Conservation (phyloP, 441 rosid species). For the Populus hybrid region DNA sequence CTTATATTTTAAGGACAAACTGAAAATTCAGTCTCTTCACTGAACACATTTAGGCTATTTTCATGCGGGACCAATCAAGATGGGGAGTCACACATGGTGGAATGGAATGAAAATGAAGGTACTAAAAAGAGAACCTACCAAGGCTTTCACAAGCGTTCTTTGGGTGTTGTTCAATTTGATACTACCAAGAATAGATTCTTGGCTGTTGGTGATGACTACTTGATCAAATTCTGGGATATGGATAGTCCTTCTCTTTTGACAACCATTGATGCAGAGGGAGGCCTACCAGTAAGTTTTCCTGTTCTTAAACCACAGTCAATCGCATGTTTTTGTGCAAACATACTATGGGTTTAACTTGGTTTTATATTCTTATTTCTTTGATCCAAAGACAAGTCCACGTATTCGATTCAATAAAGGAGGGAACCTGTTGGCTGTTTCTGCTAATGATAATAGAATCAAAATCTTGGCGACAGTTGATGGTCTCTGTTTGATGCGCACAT, state of each 20-base stretch:
- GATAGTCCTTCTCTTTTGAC: constrained; percentile 43
- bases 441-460: constrained; percentile 59
- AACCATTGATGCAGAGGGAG: constrained; percentile 54
- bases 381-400: constrained; percentile 52
- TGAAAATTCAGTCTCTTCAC: constrained; percentile 11
- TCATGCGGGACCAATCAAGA: constrained; percentile 73
- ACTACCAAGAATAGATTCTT: constrained; percentile 54
- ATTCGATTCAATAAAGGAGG: constrained; percentile 77
- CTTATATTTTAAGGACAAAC: background rate
- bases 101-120: constrained; percentile 82
- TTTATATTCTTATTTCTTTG: constrained; percentile 12
- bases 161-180: constrained; percentile 68
- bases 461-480: constrained; percentile 62
- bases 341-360: background rate
- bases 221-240: constrained; percentile 76
- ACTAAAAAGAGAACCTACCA: constrained; percentile 50
- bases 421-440: constrained; percentile 57
- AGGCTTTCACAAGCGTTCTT: constrained; percentile 57
- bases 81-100: constrained; percentile 65
- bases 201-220: constrained; percentile 67
- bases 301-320: constrained; percentile 3
- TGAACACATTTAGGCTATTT: constrained; percentile 41
- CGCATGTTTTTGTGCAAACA: background rate
- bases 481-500: constrained; percentile 40
- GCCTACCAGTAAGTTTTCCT: constrained; percentile 44